These are phyloP conservation scores for Lonicera japonica DNA, from an alignment of 129 eudicot species.

Conservation along the genomic window DNA sequence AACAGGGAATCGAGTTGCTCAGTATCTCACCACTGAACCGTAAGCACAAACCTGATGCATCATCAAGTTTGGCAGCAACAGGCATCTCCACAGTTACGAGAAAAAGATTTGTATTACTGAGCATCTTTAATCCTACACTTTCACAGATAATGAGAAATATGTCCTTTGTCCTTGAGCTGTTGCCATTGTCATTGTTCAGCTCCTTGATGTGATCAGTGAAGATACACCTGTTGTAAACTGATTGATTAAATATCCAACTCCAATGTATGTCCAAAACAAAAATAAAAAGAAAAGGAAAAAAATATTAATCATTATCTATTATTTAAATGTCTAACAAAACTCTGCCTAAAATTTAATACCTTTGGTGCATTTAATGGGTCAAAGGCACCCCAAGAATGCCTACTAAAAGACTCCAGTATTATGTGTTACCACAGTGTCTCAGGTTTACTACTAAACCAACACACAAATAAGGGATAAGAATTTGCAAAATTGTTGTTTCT, in stretches of 20 bases:
- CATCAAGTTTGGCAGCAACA: slow-evolving; percentile 65
- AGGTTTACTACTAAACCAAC: too few relatives aligned
- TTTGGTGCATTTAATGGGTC: too few relatives aligned
- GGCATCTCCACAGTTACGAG: slow-evolving; percentile 86
- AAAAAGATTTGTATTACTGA: slow-evolving; percentile 68
- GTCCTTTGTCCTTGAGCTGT: slow-evolving; percentile 38
- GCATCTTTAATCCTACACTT: slow-evolving; percentile 71
- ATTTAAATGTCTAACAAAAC: neutral
- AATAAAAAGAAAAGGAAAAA: neutral
- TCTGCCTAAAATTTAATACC: neutral
- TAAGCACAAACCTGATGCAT: slow-evolving; percentile 73
- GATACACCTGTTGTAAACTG: slow-evolving; percentile 51
- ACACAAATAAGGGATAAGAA: too few relatives aligned
- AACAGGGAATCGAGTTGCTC: slow-evolving; percentile 69
- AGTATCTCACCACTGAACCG: slow-evolving; percentile 76
- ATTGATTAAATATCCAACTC: slow-evolving; percentile 3
- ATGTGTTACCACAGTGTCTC: too few relatives aligned
- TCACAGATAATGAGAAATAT: slow-evolving; percentile 60
- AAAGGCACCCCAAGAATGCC: too few relatives aligned
- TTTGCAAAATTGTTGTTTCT: too few relatives aligned
- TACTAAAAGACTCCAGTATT: too few relatives aligned
- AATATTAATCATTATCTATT: neutral
- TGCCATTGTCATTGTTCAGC: slow-evolving; percentile 36
- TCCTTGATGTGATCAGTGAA: slow-evolving; percentile 62
- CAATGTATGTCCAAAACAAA: neutral